Conservation (phyloP, 1,284 basidiomycete species). For the Pyrrhoderma lamaoense region DNA sequence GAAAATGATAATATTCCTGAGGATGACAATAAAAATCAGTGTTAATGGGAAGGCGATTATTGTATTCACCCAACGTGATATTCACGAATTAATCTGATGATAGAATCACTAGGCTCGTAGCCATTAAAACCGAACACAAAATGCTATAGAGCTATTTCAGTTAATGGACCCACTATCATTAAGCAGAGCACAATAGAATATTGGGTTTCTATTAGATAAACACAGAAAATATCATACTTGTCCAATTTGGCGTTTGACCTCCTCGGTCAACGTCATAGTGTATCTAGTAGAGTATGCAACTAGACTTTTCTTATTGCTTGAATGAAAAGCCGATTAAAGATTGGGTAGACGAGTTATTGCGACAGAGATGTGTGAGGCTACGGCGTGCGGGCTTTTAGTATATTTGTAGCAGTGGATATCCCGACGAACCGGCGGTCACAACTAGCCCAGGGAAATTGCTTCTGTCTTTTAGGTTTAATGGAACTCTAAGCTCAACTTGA, state of each 20-base stretch:
- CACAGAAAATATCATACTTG: no score
- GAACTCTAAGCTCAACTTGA: no score
- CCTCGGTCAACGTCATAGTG: conserved; percentile 22
- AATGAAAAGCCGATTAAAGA: no score
- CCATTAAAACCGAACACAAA: conserved; percentile 67
- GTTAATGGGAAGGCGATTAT: background rate
- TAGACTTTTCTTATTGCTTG: no score
- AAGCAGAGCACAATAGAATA: background rate
- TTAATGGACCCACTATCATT: background rate
- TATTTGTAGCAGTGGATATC: no score
- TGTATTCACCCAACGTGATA: conserved; percentile 49
- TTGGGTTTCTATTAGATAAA: conserved; percentile 14
- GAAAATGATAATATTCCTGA: conserved; percentile 54
- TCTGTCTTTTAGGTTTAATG: no score
- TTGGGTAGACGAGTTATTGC: no score
- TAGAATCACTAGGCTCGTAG: conserved; percentile 42
- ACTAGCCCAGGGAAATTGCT: no score
- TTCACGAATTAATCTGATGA: conserved; percentile 48
- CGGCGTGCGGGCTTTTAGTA: no score
- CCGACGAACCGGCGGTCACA: no score
- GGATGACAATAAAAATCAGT: background rate
- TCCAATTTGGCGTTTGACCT: conserved; percentile 42
- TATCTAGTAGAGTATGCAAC: background rate
- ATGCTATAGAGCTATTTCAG: conserved; percentile 36
- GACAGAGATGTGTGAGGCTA: no score